Evolutionary conservation across 1,284 basidiomycete genomes (phyloP).

Genomic region (Earliella scabrosa): DNA sequence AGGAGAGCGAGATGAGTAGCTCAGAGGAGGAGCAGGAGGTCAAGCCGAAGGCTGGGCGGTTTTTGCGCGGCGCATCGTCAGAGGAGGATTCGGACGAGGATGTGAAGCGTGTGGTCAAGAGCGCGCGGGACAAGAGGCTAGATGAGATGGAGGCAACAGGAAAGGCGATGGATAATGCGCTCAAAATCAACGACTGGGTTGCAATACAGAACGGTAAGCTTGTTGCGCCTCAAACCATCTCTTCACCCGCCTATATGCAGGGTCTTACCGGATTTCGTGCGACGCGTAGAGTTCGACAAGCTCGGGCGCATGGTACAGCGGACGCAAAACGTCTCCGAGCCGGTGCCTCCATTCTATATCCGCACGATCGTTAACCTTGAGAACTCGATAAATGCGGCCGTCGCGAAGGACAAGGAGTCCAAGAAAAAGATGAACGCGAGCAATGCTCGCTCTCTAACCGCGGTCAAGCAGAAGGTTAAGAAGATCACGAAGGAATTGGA

Average conservation of each 20-base stretch:
- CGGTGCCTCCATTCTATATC: conserved; percentile 89
- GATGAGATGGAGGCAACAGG: conserved; percentile 91
- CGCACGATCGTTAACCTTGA: conserved; percentile 82
- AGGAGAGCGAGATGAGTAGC: conserved; percentile 41
- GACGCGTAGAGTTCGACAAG: conserved; percentile 89
- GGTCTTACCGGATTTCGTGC: not conserved
- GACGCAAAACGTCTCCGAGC: conserved; percentile 86
- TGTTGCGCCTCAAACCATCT: not conserved
- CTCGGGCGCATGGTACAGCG: conserved; percentile 89
- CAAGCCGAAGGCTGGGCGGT: conserved; percentile 46
- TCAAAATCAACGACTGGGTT: conserved; percentile 98
- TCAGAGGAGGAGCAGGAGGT: conserved; percentile 38
- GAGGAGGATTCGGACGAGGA: conserved; percentile 77
- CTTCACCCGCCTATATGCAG: not conserved
- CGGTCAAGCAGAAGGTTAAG: conserved; percentile 97
- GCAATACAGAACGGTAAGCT: conserved; percentile 83
- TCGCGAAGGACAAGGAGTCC: conserved; percentile 88
- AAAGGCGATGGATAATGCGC: conserved; percentile 91
- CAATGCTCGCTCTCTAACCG: conserved; percentile 93
- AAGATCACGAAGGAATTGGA: conserved; percentile 93
- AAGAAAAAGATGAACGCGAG: conserved; percentile 98
- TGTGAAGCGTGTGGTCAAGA: conserved; percentile 75
- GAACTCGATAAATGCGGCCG: conserved; percentile 71
- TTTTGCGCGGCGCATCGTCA: conserved; percentile 55
- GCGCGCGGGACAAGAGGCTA: conserved; percentile 85